These are phyloP conservation scores for rapeseed (Brassica napus) DNA, from an alignment of 345 rosid species.

Conservation along the genomic window DNA sequence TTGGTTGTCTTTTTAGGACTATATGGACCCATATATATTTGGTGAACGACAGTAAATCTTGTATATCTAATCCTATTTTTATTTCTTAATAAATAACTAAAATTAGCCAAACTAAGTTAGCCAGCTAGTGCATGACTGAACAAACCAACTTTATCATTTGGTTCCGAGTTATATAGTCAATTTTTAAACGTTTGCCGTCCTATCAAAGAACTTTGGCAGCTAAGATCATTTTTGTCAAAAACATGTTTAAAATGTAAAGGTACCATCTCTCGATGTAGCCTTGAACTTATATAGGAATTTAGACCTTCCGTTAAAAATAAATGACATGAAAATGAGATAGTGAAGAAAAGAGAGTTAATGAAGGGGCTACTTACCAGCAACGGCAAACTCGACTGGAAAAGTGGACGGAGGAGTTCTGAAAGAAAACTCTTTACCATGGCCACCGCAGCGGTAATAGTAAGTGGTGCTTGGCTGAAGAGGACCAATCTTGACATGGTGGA, in stretches of 20 bases:
- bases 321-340: not conserved
- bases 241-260: slow-evolving; percentile 12
- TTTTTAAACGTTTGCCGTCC: not conserved
- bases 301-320: not conserved
- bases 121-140: not conserved
- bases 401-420: slow-evolving; percentile 74
- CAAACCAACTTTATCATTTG: not conserved
- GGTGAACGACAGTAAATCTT: not conserved
- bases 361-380: slow-evolving; percentile 54
- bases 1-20: not conserved
- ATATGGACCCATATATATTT: not conserved
- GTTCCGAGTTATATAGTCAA: not conserved
- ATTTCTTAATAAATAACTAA: not conserved
- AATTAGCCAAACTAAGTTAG: not conserved
- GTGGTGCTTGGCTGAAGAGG: slow-evolving; percentile 61
- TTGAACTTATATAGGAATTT: not conserved
- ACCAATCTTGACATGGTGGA: slow-evolving; percentile 82
- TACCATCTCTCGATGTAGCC: not conserved
- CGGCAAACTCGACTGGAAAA: slow-evolving; percentile 69
- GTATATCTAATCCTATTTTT: not conserved
- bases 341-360: not conserved
- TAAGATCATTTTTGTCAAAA: not conserved
- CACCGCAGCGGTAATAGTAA: slow-evolving; percentile 82
- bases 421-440: slow-evolving; percentile 72
- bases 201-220: not conserved